Base-by-base conservation (phyloP, 768 basidiomycete species). In the Tylopilus sp. region DNA sequence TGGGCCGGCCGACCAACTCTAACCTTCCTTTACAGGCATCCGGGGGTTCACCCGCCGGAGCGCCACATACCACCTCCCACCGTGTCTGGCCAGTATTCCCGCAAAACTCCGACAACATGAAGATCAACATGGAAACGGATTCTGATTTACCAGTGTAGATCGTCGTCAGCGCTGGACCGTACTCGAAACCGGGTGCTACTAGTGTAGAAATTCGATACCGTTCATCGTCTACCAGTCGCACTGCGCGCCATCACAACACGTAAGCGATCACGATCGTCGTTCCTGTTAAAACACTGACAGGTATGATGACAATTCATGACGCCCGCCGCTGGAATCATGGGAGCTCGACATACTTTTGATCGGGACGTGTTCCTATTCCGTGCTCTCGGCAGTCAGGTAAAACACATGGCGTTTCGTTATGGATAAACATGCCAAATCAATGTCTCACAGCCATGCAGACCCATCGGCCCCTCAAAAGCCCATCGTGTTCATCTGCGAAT, bases 131-230 rank as follows among this genome's bases (percentile, higher is more conserved):
- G 38, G 22, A 42, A 47, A 29, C 45, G 59, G 31, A 43, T 37
- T 48, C 28, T 28, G 53, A 59, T 53, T 33, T 62, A 43, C 61
- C 28, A 13, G 30, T 16, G 61, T 19, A 55, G 48, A 62, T 63
- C 61, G 25, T 45, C 38, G 6, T 13, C 25, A 16, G 38, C 24
- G 14, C 31, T 33, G 11, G 31, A 21, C 16, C 19, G 10, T 33
- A 33, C 36, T 24, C 38, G 6, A 22, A 11, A 40, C 17, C 14
- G 26, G 14, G 14, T 25, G 38, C 13, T 14, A 19, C 19, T 37
- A 9, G 16, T 36, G 26, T 31, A 17, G 19, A 38, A 21, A 42
- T 26, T 17, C n/a, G 41, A 26, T n/a, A 14, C 42, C 42, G 25
- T 17, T 17, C 17, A 28, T 9, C 2, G 41, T 33, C 31, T 21